phyloP scores from a whole-genome alignment of 2,329 filamentous ascomycete species.

The Exophiala spinifera region DNA sequence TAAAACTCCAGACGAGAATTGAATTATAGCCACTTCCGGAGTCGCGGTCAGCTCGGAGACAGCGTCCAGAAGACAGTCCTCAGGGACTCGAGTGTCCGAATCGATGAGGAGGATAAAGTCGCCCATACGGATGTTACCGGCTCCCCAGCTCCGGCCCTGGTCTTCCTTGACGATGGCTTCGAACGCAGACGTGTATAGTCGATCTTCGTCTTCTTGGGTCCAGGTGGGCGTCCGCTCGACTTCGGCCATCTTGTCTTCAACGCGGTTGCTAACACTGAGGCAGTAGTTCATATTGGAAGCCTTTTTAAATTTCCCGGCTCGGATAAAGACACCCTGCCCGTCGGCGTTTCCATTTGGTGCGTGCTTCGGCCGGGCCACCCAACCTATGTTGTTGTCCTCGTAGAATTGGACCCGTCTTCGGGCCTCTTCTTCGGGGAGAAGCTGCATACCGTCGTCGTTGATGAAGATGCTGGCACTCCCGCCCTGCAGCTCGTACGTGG shows the following conservation, averaged over 20 bases:
- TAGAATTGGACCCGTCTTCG: slow-evolving; percentile 48
- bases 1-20: slow-evolving; percentile 72
- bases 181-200: too few species aligned
- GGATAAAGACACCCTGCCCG: slow-evolving; percentile 34
- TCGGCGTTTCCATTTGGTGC: slow-evolving; percentile 27
- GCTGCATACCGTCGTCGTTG: slow-evolving; percentile 39
- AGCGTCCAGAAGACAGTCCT: slow-evolving; percentile 65
- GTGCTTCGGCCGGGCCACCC: slow-evolving; percentile 44
- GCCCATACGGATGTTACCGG: slow-evolving; percentile 79
- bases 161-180: too few species aligned
- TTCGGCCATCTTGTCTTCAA: slow-evolving; percentile 16
- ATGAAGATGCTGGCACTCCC: slow-evolving; percentile 37
- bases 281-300: slow-evolving; percentile 13
- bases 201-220: too few species aligned
- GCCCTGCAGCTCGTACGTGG: slow-evolving; percentile 58
- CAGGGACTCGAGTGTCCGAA: slow-evolving; percentile 65
- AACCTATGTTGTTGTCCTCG: slow-evolving; percentile 48
- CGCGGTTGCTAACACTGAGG: slow-evolving; percentile 14
- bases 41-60: slow-evolving; percentile 67
- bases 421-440: slow-evolving; percentile 40
- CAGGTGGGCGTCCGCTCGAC: background rate
- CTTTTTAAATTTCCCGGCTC: slow-evolving; percentile 11
- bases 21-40: slow-evolving; percentile 67
- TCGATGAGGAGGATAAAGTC: slow-evolving; percentile 73
- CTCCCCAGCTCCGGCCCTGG: slow-evolving; percentile 32